phyloP scores from a whole-genome alignment of 2,329 filamentous ascomycete genomes.

The Cladosporium phlei region DNA sequence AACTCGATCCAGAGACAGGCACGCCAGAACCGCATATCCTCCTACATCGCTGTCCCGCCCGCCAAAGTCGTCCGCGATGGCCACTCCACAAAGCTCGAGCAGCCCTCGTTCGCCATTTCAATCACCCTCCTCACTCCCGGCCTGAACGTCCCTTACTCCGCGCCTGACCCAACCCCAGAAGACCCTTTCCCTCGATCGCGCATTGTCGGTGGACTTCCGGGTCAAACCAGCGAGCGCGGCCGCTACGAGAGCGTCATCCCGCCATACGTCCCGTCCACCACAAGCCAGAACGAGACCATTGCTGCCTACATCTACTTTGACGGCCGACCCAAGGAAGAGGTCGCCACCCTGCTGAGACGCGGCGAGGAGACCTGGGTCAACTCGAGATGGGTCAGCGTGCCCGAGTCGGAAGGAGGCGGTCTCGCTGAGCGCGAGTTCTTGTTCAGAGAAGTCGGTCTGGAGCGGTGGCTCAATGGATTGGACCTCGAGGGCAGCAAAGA shows the following conservation, averaged over 20 bases:
- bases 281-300: conserved; percentile 92
- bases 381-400: conserved; percentile 93
- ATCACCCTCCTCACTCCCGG: conserved; percentile 90
- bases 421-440: conserved; percentile 94
- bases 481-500: conserved; percentile 78
- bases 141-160: conserved; percentile 86
- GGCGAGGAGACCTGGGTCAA: conserved; percentile 99
- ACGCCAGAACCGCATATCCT: conserved; percentile 85
- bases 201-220: conserved; percentile 68
- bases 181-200: conserved; percentile 79
- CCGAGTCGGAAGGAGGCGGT: conserved; percentile 84
- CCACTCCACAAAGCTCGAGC: conserved; percentile 72
- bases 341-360: conserved; percentile 83
- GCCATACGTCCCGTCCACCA: conserved; percentile 88
- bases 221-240: conserved; percentile 47
- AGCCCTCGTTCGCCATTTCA: conserved; percentile 95
- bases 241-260: conserved; percentile 57
- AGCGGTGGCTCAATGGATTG: conserved; percentile 92
- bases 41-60: conserved; percentile 92
- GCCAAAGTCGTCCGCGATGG: conserved; percentile 66
- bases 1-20: conserved; percentile 94
- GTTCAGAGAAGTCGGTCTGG: conserved; percentile 92
- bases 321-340: conserved; percentile 89
- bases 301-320: conserved; percentile 99
- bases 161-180: conserved; percentile 69